A percentile compares a stretch with the other conserved stretches of the same genome.
phyloP scores from a whole-genome alignment of 2,329 filamentous ascomycete species.

The Aspergillus glaucus region DNA sequence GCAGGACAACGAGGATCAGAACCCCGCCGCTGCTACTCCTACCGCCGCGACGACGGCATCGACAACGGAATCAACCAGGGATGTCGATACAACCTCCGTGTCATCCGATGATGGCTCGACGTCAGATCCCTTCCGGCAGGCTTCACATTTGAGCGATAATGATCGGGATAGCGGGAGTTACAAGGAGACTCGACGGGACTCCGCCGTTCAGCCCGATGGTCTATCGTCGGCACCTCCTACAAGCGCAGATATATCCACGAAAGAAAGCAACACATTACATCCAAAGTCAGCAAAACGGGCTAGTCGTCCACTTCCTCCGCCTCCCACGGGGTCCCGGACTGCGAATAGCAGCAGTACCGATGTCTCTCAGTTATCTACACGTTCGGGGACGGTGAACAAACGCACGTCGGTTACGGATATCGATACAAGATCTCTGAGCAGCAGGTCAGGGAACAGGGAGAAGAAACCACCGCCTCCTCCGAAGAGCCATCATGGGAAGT shows the following conservation, averaged over 20 bases:
- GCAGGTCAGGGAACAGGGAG: constrained; percentile 41
- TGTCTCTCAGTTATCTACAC: constrained; percentile 44
- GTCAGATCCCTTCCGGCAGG: constrained; percentile 35
- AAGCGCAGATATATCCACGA: neutral
- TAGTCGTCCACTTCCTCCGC: neutral
- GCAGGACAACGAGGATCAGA: no score
- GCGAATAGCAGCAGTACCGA: constrained; percentile 41
- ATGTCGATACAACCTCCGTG: no score
- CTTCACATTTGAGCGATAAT: constrained; percentile 20
- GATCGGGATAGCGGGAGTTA: constrained; percentile 9
- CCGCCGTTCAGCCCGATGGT: neutral
- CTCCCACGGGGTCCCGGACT: constrained; percentile 9
- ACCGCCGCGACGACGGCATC: constrained; percentile 16
- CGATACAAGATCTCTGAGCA: constrained; percentile 31
- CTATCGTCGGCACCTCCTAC: constrained; percentile 2
- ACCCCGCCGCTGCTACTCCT: neutral
- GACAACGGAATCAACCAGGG: constrained; percentile 12
- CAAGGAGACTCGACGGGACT: constrained; percentile 2
- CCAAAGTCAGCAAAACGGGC: neutral
- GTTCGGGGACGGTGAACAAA: constrained; percentile 50
- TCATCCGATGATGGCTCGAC: constrained; percentile 27
- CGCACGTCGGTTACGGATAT: constrained; percentile 50
- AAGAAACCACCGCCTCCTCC: constrained; percentile 64
- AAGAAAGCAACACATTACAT: neutral
- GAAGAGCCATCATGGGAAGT: constrained; percentile 70